A percentile compares a stretch with the other conserved stretches of the same genome.
phyloP scores from a whole-genome alignment of 352 stramenopile species.

The Phytophthora nicotianae region DNA sequence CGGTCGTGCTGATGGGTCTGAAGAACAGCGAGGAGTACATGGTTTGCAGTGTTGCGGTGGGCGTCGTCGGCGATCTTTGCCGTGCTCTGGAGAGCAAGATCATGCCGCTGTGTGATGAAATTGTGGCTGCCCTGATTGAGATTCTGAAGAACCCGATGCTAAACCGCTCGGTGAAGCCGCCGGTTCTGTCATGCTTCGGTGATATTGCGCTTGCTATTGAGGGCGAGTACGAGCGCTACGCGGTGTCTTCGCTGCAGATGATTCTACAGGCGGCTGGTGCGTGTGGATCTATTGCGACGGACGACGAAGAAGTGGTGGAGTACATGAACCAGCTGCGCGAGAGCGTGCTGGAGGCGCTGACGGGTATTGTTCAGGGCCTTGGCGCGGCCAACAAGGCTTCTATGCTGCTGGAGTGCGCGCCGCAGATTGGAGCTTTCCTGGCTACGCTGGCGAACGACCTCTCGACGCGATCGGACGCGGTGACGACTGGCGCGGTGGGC shows the following conservation, averaged over 20 bases:
- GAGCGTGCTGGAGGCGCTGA: slow-evolving; percentile 96
- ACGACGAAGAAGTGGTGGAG: slow-evolving; percentile 98
- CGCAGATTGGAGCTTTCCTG: slow-evolving; percentile 91
- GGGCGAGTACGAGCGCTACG: slow-evolving; percentile 91
- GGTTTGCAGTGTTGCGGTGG: slow-evolving; percentile 96
- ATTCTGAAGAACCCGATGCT: slow-evolving; percentile 94
- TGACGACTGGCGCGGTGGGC: slow-evolving; percentile 92
- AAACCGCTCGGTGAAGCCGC: slow-evolving; percentile 96
- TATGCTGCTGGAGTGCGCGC: slow-evolving; percentile 83
- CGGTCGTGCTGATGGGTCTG: slow-evolving; percentile 92
- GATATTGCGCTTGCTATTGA: slow-evolving; percentile 97
- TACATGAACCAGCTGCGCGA: slow-evolving; percentile 97
- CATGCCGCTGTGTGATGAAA: slow-evolving; percentile 93
- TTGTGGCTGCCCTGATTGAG: slow-evolving; percentile 94
- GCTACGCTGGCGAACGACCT: slow-evolving; percentile 84
- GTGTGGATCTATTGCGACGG: slow-evolving; percentile 85
- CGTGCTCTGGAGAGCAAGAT: slow-evolving; percentile 93
- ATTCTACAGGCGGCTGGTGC: slow-evolving; percentile 87
- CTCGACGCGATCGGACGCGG: slow-evolving; percentile 83
- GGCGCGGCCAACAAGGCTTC: slow-evolving; percentile 88
- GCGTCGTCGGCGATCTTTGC: slow-evolving; percentile 95
- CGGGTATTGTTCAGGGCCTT: slow-evolving; percentile 95
- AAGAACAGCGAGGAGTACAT: slow-evolving; percentile 96
- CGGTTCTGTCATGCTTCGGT: slow-evolving; percentile 96
- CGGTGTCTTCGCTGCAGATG: slow-evolving; percentile 82